These are phyloP conservation scores for Xylaria sp. DNA, from an alignment of 2,329 filamentous ascomycete genomes.

Conservation along the genomic window DNA sequence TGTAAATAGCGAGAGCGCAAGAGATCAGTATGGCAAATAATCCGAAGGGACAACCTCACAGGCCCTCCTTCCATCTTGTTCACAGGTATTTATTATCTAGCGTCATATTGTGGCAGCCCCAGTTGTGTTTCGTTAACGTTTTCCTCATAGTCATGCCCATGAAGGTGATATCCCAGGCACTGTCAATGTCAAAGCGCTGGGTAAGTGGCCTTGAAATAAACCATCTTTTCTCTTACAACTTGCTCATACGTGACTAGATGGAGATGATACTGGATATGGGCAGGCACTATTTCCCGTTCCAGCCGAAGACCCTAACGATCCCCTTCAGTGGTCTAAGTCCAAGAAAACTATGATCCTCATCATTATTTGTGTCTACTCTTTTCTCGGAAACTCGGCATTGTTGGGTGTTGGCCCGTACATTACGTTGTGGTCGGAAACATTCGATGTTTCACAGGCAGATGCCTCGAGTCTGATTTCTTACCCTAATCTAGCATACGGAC, in stretches of 20 bases:
- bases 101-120: background rate
- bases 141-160: constrained; percentile 57
- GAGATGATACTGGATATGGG: constrained; percentile 68
- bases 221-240: background rate
- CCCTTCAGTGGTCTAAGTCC: constrained; percentile 58
- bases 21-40: constrained; percentile 22
- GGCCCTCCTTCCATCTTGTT: constrained; percentile 14
- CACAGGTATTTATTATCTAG: constrained; percentile 22
- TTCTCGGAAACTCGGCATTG: constrained; percentile 67
- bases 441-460: constrained; percentile 60
- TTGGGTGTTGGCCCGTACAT: constrained; percentile 70
- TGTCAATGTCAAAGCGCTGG: constrained; percentile 59
- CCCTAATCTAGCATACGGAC: constrained; percentile 69
- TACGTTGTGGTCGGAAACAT: constrained; percentile 63
- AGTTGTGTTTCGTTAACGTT: background rate
- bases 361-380: constrained; percentile 66
- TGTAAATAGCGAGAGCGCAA: background rate
- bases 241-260: constrained; percentile 53
- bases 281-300: constrained; percentile 71
- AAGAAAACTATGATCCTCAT: constrained; percentile 69
- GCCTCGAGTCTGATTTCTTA: constrained; percentile 69
- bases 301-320: constrained; percentile 70
- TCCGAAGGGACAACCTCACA: constrained; percentile 1
- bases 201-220: constrained; percentile 38
- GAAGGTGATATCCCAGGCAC: constrained; percentile 68